Conservation (phyloP, 2,329 filamentous ascomycete species). For the Stagonosporopsis vannaccii region DNA sequence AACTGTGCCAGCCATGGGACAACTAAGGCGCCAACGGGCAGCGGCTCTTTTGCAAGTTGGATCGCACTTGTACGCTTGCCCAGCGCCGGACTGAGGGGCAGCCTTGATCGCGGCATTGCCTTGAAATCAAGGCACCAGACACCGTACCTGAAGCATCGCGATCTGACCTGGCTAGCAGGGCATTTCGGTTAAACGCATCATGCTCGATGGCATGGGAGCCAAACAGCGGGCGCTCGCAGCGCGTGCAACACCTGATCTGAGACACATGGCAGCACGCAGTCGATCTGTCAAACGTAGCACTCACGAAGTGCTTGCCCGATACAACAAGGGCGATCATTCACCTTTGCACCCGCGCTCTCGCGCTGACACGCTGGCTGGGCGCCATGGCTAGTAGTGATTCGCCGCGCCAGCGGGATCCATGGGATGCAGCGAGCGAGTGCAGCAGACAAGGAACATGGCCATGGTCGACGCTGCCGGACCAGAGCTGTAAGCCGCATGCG, state of each 20-base stretch:
- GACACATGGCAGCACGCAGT: constrained; percentile 9
- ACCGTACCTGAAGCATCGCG: constrained; percentile 12
- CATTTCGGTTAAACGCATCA: constrained; percentile 1
- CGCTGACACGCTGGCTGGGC: constrained; percentile 17
- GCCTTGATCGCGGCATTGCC: constrained; percentile 6
- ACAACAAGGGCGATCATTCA: constrained; percentile 24
- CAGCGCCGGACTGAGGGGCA: constrained; percentile 12
- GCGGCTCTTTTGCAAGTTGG: background rate
- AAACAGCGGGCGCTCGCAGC: constrained; percentile 4
- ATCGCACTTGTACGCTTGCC: constrained; percentile 4
- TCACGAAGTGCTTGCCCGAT: constrained; percentile 4
- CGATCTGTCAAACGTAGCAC: constrained; percentile 22
- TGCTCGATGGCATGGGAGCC: background rate
- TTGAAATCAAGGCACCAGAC: constrained; percentile 4
- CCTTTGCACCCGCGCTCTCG: constrained; percentile 4
- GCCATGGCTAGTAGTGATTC: constrained; percentile 31
- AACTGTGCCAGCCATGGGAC: constrained; percentile 1
- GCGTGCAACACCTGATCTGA: constrained; percentile 3
- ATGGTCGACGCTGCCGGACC: constrained; percentile 4
- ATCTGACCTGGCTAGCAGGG: constrained; percentile 6
- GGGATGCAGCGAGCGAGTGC: constrained; percentile 19
- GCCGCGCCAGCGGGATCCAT: constrained; percentile 22
- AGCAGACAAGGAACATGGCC: constrained; percentile 16
- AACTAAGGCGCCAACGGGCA: background rate
- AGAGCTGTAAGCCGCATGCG: constrained; percentile 20